phyloP scores from a whole-genome alignment of 139 green algal species.

The Dunaliella sp. region DNA sequence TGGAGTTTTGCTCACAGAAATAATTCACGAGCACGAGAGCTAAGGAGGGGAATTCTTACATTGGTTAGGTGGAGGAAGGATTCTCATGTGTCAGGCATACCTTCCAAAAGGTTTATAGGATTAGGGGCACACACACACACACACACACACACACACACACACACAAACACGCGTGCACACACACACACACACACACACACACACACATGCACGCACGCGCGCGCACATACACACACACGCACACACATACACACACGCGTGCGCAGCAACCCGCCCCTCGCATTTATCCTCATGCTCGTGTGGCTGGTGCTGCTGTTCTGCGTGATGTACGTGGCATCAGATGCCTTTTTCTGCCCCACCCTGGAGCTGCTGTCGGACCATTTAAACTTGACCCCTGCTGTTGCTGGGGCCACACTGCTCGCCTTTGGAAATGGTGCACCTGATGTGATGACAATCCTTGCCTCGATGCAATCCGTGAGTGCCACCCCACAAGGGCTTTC shows the following conservation, averaged over 20 bases:
- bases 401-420: conserved; percentile 65
- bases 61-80: too few relatives aligned
- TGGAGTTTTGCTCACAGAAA: too few relatives aligned
- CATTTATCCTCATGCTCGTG: conserved; percentile 25
- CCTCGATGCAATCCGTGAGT: conserved; percentile 24
- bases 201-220: neutral
- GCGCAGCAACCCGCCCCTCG: neutral
- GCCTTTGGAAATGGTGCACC: conserved; percentile 67
- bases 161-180: neutral
- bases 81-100: too few relatives aligned
- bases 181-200: neutral
- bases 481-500: neutral
- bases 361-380: conserved; percentile 59
- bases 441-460: conserved; percentile 68
- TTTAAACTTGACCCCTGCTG: conserved; percentile 45
- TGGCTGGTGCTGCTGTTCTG: conserved; percentile 43
- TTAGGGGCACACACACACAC: neutral
- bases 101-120: too few relatives aligned
- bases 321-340: conserved; percentile 44
- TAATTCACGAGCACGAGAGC: too few relatives aligned
- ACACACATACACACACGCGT: neutral
- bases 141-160: neutral
- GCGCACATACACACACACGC: neutral
- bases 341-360: conserved; percentile 63
- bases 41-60: too few relatives aligned